Conservation (phyloP, 1,284 basidiomycete species). For the Puccinia sorghi region DNA sequence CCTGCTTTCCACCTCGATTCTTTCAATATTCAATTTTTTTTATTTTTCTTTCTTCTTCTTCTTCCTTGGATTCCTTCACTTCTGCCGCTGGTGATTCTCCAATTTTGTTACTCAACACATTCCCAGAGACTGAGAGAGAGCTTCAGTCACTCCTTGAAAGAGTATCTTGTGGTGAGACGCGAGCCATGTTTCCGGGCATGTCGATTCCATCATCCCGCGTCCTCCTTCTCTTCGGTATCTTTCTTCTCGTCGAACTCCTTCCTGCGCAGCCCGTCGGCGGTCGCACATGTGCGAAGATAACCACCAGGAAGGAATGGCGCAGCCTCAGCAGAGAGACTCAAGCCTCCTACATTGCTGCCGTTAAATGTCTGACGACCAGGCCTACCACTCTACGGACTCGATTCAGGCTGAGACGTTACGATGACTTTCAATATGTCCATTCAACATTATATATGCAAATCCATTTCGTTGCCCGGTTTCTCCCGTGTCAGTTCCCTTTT, state of each 20-base stretch:
- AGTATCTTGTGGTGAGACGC: background rate
- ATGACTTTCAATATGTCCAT: constrained; percentile 49
- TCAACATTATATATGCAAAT: constrained; percentile 19
- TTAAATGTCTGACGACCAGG: constrained; percentile 40
- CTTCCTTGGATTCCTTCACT: too few relatives aligned
- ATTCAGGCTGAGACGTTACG: constrained; percentile 19
- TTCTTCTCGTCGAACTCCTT: constrained; percentile 7
- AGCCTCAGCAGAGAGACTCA: constrained; percentile 16
- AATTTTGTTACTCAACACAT: background rate
- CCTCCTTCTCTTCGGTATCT: background rate
- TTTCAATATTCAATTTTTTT: too few relatives aligned
- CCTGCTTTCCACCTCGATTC: too few relatives aligned
- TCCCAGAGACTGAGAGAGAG: too few relatives aligned
- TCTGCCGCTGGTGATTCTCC: too few relatives aligned
- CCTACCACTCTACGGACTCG: constrained; percentile 21
- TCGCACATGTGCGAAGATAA: constrained; percentile 26
- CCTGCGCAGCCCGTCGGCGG: constrained; percentile 21
- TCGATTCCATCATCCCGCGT: constrained; percentile 2
- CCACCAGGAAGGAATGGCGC: constrained; percentile 39
- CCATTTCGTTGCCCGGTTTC: constrained; percentile 45
- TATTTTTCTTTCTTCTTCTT: too few relatives aligned
- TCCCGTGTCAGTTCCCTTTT: constrained; percentile 29
- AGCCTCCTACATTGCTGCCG: constrained; percentile 45
- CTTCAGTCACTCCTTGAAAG: too few relatives aligned
- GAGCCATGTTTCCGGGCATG: constrained; percentile 11